A percentile compares a stretch with the other conserved stretches of the same genome.
phyloP scores from a whole-genome alignment of 305 asterid species.

The Galium porrigens region DNA sequence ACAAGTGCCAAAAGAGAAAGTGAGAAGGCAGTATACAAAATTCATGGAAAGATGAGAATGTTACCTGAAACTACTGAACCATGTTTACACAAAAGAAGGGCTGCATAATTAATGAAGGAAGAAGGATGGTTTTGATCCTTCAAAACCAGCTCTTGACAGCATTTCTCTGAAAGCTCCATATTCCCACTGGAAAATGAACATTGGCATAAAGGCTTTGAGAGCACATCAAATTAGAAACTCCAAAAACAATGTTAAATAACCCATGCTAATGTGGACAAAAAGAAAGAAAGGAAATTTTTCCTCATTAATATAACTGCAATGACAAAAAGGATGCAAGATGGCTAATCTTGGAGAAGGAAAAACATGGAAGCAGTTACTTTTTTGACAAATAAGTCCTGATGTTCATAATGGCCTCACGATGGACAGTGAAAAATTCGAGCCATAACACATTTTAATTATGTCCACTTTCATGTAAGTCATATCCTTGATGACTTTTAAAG shows the following conservation, averaged over 20 bases:
- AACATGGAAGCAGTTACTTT: not conserved
- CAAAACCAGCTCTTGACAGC: slow-evolving; percentile 60
- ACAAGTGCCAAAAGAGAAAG: not conserved
- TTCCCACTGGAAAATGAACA: slow-evolving; percentile 44
- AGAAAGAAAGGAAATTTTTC: not conserved
- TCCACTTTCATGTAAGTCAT: not conserved
- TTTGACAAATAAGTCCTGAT: not conserved
- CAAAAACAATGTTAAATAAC: not conserved
- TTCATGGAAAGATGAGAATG: not conserved
- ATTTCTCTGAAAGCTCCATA: slow-evolving; percentile 69
- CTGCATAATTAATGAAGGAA: slow-evolving; percentile 73
- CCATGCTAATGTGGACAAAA: not conserved
- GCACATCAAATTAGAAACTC: not conserved
- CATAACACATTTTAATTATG: not conserved
- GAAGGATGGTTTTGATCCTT: slow-evolving; percentile 90
- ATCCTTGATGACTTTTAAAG: not conserved
- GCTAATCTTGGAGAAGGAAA: not conserved
- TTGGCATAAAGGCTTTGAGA: not conserved
- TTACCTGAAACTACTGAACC: slow-evolving; percentile 76
- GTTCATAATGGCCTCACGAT: not conserved
- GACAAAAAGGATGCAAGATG: not conserved
- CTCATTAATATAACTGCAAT: not conserved
- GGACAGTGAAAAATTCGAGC: not conserved
- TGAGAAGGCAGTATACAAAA: not conserved
- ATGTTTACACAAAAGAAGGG: slow-evolving; percentile 58